phyloP scores from a whole-genome alignment of 768 basidiomycete species.

The Serendipita sp. region DNA sequence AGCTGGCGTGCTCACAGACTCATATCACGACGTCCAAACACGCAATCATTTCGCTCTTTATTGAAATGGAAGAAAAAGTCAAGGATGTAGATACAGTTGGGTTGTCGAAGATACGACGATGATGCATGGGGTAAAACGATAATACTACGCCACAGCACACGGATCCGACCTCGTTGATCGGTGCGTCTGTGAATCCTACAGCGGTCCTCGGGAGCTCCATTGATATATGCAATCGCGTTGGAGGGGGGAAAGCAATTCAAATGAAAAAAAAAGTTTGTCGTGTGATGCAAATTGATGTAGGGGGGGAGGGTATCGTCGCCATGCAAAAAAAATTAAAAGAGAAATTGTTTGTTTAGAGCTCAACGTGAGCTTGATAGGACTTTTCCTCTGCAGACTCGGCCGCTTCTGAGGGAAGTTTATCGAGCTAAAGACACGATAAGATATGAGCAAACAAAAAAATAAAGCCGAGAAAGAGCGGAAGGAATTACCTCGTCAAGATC shows the following conservation, averaged over 20 bases:
- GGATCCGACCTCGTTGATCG: too few relatives aligned
- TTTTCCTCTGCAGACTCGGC: neutral
- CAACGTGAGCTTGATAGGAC: neutral
- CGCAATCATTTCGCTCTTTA: too few relatives aligned
- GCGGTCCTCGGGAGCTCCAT: constrained; percentile 3
- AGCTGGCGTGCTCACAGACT: too few relatives aligned
- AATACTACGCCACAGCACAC: too few relatives aligned
- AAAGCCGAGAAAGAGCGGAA: neutral
- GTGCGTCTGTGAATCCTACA: neutral
- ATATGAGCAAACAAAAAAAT: neutral
- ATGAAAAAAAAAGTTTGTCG: too few relatives aligned
- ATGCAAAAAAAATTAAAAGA: neutral
- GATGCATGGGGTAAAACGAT: too few relatives aligned
- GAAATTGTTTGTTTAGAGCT: neutral
- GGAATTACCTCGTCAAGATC: constrained; percentile 67
- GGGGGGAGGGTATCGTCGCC: neutral
- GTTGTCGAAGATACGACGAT: too few relatives aligned
- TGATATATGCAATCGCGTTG: neutral
- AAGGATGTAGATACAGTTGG: too few relatives aligned
- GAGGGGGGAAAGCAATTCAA: too few relatives aligned
- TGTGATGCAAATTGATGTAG: neutral
- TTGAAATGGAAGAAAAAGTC: too few relatives aligned
- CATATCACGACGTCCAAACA: too few relatives aligned
- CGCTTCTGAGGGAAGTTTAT: neutral
- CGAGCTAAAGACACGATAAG: neutral